phyloP scores from a whole-genome alignment of 805 yeast genomes.

The Nematodospora valgi region DNA sequence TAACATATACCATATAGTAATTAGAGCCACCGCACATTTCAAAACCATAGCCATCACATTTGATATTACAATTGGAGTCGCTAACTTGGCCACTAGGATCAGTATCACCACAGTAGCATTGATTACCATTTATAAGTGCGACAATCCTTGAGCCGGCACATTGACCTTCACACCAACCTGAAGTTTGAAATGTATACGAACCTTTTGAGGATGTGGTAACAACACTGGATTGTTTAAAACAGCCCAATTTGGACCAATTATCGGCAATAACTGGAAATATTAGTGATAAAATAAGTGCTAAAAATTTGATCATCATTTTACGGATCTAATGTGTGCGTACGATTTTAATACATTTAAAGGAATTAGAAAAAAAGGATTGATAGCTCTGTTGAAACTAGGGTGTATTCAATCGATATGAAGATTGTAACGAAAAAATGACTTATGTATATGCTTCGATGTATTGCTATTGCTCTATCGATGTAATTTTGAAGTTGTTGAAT shows the following conservation, averaged over 20 bases:
- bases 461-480: too few relatives aligned
- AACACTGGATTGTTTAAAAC: conserved; percentile 8
- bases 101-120: conserved; percentile 39
- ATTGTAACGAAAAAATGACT: too few relatives aligned
- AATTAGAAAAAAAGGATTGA: too few relatives aligned
- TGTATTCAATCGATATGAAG: too few relatives aligned
- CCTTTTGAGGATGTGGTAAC: conserved; percentile 33
- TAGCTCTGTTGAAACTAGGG: too few relatives aligned
- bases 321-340: too few relatives aligned
- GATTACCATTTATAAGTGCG: conserved; percentile 32
- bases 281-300: too few relatives aligned
- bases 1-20: conserved; percentile 29
- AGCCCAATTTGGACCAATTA: conserved; percentile 10
- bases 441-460: too few relatives aligned
- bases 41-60: conserved; percentile 34
- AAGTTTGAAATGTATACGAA: conserved; percentile 55
- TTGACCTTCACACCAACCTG: conserved; percentile 49
- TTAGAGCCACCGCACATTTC: conserved; percentile 39
- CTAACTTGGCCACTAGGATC: conserved; percentile 25
- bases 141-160: conserved; percentile 45
- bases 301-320: too few relatives aligned
- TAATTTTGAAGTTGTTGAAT: too few relatives aligned
- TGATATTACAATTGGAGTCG: conserved; percentile 25
- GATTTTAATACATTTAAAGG: too few relatives aligned
- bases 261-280: conserved; percentile 4